Conservation (phyloP, 495 filamentous ascomycete genomes). For the Pyrenopolyporus hunteri region DNA sequence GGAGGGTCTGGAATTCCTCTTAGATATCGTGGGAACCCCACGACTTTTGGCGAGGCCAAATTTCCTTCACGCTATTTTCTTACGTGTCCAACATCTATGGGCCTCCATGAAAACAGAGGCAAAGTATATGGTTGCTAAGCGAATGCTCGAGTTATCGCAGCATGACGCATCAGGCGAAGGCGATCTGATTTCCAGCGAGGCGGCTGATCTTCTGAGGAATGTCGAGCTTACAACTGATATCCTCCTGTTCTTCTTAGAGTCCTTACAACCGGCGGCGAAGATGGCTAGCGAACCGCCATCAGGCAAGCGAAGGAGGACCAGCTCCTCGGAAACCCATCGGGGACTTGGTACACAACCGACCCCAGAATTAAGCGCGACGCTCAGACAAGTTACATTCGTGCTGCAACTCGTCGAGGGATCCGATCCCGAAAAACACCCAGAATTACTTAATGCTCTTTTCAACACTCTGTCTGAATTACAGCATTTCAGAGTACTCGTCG, state of each 20-base stretch:
- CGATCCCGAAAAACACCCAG: constrained; percentile 69
- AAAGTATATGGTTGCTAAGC: constrained; percentile 63
- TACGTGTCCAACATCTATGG: constrained; percentile 73
- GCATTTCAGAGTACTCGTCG: constrained; percentile 71
- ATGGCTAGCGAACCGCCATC: constrained; percentile 66
- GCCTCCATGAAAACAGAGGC: constrained; percentile 67
- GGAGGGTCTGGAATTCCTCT: constrained; percentile 67
- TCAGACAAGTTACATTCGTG: constrained; percentile 83
- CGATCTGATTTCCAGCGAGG: constrained; percentile 54
- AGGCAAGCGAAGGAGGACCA: constrained; percentile 78
- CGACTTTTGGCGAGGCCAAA: constrained; percentile 50
- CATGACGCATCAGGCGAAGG: constrained; percentile 33
- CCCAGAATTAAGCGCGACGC: constrained; percentile 61
- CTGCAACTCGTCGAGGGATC: constrained; percentile 84
- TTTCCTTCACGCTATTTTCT: constrained; percentile 66
- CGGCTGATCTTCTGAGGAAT: constrained; percentile 69
- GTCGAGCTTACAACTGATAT: constrained; percentile 73
- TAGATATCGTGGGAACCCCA: constrained; percentile 57
- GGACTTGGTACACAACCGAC: constrained; percentile 45
- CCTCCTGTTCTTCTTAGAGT: constrained; percentile 70
- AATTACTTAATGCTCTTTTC: constrained; percentile 79
- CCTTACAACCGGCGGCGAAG: constrained; percentile 68
- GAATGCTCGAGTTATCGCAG: constrained; percentile 58
- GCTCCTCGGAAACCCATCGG: constrained; percentile 62
- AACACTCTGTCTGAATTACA: constrained; percentile 82